phyloP scores from a whole-genome alignment of 352 stramenopile species.

The Phytophthora niederhauseri region DNA sequence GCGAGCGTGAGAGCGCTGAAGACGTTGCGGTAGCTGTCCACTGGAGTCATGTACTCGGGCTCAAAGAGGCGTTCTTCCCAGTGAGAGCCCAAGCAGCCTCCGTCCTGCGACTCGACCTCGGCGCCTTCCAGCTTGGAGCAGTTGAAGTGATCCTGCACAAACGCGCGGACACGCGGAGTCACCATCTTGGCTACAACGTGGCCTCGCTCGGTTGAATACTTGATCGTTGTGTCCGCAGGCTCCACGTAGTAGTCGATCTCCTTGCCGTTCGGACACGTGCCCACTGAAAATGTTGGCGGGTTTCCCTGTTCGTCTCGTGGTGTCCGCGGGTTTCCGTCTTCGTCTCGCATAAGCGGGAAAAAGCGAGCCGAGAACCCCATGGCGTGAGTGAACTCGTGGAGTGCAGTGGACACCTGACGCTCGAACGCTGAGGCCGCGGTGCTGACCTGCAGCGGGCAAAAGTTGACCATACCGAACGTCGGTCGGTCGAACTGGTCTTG shows the following conservation, averaged over 20 bases:
- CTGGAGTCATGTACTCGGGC: slow-evolving; percentile 72
- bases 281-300: slow-evolving; percentile 28
- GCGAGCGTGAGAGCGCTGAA: slow-evolving; percentile 68
- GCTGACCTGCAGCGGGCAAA: slow-evolving; percentile 67
- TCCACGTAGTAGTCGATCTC: slow-evolving; percentile 44
- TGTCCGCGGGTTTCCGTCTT: slow-evolving; percentile 66
- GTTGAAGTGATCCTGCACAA: slow-evolving; percentile 63
- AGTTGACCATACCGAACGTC: slow-evolving; percentile 85
- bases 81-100: slow-evolving; percentile 73
- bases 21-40: slow-evolving; percentile 70
- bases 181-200: slow-evolving; percentile 62
- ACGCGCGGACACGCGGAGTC: slow-evolving; percentile 54
- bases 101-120: slow-evolving; percentile 79
- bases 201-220: slow-evolving; percentile 54
- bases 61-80: slow-evolving; percentile 85
- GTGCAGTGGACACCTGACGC: slow-evolving; percentile 58
- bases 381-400: slow-evolving; percentile 81
- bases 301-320: slow-evolving; percentile 47
- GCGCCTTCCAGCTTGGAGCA: slow-evolving; percentile 59
- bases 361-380: slow-evolving; percentile 74
- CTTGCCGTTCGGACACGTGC: slow-evolving; percentile 63
- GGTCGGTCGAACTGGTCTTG: slow-evolving; percentile 83
- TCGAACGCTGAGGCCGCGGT: slow-evolving; percentile 48
- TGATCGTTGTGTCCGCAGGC: slow-evolving; percentile 47
- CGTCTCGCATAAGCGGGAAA: slow-evolving; percentile 67